Percentiles rank a stretch among this genome's conserved stretches.
Conservation (phyloP, 768 basidiomycete genomes). For the Trametes cubensis region DNA sequence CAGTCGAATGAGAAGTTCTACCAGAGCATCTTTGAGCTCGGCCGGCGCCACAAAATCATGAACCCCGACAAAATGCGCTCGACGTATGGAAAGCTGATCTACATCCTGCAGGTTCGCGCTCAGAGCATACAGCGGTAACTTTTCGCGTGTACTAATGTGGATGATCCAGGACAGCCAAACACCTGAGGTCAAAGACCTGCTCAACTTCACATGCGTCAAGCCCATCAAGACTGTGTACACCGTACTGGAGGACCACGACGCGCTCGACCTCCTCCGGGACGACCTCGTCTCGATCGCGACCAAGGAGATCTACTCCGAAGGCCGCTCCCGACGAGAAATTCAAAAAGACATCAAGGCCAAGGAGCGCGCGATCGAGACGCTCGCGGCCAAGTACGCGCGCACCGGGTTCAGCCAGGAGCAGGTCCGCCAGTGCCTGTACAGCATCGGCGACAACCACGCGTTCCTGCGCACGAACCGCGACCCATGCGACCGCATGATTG, state of each 20-base stretch:
- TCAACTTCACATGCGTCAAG: conserved; percentile 76
- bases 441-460: conserved; percentile 89
- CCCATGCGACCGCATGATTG: conserved; percentile 85
- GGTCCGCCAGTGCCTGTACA: conserved; percentile 79
- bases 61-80: conserved; percentile 91
- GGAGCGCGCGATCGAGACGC: conserved; percentile 80
- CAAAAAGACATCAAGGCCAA: conserved; percentile 84
- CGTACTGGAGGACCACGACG: conserved; percentile 66
- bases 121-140: not conserved
- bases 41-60: conserved; percentile 87
- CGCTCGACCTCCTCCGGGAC: conserved; percentile 71
- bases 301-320: conserved; percentile 78
- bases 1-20: conserved; percentile 79
- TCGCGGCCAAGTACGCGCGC: conserved; percentile 64
- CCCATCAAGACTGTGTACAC: conserved; percentile 77
- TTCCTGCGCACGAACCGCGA: conserved; percentile 86
- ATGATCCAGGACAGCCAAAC: conserved; percentile 76
- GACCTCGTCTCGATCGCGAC: conserved; percentile 77
- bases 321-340: conserved; percentile 71
- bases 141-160: conserved; percentile 6
- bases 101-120: conserved; percentile 69
- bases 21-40: conserved; percentile 79
- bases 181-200: conserved; percentile 77
- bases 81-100: conserved; percentile 85
- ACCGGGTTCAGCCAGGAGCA: conserved; percentile 63